Evolutionary conservation across 1,284 basidiomycete genomes (phyloP).

Genomic region (Puccinia novopanici): DNA sequence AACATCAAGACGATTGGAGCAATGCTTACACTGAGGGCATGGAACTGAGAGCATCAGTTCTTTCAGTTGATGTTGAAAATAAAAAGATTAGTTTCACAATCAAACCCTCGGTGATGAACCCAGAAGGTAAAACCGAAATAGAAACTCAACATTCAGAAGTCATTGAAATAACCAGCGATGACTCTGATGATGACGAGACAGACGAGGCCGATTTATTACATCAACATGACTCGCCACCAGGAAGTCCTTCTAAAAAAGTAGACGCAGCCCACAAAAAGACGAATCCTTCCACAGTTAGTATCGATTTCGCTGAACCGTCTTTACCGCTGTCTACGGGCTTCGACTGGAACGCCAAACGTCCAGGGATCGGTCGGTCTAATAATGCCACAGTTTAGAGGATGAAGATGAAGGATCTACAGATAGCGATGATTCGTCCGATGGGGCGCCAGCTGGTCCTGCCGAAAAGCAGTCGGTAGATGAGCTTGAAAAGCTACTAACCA

Average conservation of each 20-base stretch:
- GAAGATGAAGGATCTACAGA: constrained; percentile 8
- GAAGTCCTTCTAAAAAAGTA: not conserved
- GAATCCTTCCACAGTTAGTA: constrained; percentile 15
- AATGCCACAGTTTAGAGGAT: not conserved
- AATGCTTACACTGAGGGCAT: constrained; percentile 84
- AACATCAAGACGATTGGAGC: constrained; percentile 65
- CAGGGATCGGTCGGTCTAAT: not conserved
- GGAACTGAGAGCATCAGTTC: constrained; percentile 75
- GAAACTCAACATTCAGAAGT: not conserved
- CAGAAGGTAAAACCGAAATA: not conserved
- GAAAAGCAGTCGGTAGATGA: constrained; percentile 88
- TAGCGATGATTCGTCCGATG: not conserved
- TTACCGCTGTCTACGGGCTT: constrained; percentile 37
- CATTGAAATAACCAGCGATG: constrained; percentile 16
- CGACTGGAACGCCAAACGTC: constrained; percentile 21
- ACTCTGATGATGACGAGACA: constrained; percentile 10
- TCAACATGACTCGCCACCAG: not conserved
- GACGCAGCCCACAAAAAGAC: not conserved
- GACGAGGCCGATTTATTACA: not conserved
- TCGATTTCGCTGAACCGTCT: constrained; percentile 32
- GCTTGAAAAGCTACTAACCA: constrained; percentile 88
- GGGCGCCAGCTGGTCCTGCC: not conserved
- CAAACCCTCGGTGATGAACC: constrained; percentile 65
- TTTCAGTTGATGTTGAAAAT: constrained; percentile 72
- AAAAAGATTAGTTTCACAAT: constrained; percentile 81